Evolutionary conservation across 306 rosid species (phyloP).

Genomic region (Spatholobus suberectus): DNA sequence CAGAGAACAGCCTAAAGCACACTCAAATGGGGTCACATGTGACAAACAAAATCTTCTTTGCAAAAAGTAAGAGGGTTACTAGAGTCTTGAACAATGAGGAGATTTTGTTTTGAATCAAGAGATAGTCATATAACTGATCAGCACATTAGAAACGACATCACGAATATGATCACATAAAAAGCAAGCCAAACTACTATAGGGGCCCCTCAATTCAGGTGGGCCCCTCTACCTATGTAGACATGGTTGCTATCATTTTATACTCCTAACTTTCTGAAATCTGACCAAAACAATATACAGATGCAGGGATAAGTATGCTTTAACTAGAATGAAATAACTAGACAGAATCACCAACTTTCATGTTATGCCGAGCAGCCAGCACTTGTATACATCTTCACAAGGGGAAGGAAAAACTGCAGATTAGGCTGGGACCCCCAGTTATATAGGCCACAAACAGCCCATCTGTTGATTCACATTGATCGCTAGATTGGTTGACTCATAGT

Average conservation of each 20-base stretch:
- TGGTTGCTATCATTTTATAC: conserved; percentile 41
- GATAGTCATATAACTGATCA: conserved; percentile 26
- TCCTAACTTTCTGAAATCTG: conserved; percentile 53
- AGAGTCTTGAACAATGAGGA: neutral
- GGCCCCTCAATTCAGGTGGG: conserved; percentile 46
- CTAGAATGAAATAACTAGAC: conserved; percentile 54
- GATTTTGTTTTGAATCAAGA: conserved; percentile 15
- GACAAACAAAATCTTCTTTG: neutral
- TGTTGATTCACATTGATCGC: conserved; percentile 47
- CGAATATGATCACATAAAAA: conserved; percentile 27
- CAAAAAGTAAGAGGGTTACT: neutral
- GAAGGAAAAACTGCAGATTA: conserved; percentile 48
- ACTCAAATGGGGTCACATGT: neutral
- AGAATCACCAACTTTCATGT: conserved; percentile 52
- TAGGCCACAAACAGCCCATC: conserved; percentile 50
- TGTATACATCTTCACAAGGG: conserved; percentile 57
- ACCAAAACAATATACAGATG: conserved; percentile 69
- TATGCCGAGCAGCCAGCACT: conserved; percentile 54
- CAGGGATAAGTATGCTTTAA: conserved; percentile 35
- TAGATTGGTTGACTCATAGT: conserved; percentile 35
- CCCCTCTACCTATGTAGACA: conserved; percentile 50
- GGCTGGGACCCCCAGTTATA: conserved; percentile 52
- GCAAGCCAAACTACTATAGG: conserved; percentile 36
- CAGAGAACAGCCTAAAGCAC: neutral
- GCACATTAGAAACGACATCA: conserved; percentile 28